phyloP scores from a whole-genome alignment of 495 filamentous ascomycete species.

The Penicillium chermesinum region DNA sequence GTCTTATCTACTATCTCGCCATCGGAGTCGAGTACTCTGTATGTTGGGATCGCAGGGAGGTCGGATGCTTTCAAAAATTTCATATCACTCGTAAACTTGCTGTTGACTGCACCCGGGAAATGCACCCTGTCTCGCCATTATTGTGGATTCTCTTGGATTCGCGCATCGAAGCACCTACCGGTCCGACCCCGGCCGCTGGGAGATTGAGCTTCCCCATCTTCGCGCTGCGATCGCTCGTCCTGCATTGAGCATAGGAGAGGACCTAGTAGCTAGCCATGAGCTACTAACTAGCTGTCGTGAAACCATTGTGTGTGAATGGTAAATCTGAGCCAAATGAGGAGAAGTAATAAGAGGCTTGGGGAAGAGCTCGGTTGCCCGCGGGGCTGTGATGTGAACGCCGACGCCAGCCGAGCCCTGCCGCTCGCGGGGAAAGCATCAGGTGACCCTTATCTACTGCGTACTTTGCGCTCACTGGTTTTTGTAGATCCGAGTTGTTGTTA shows the following conservation, averaged over 20 bases:
- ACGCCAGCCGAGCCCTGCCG: conserved; percentile 14
- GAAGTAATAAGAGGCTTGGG: no score
- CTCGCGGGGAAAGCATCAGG: not conserved
- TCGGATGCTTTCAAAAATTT: conserved; percentile 65
- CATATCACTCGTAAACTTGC: conserved; percentile 78
- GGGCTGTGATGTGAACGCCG: conserved; percentile 22
- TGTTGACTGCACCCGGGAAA: conserved; percentile 94
- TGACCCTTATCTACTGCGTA: not conserved
- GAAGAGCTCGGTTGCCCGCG: conserved; percentile 36
- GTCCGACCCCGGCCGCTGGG: conserved; percentile 67
- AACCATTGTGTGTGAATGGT: conserved; percentile 17
- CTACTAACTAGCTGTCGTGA: not conserved
- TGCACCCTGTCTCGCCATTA: no score
- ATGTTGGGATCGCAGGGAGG: conserved; percentile 71
- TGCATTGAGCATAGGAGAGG: conserved; percentile 2
- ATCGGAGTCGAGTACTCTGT: conserved; percentile 79
- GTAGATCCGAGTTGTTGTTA: conserved; percentile 10
- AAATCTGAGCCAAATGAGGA: conserved; percentile 23
- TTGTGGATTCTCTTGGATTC: no score
- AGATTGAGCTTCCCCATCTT: conserved; percentile 55
- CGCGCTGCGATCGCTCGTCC: conserved; percentile 10
- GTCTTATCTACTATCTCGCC: conserved; percentile 71
- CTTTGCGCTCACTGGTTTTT: not conserved
- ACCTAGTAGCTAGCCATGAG: not conserved
- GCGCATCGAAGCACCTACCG: conserved; percentile 47